Evolutionary conservation across 345 rosid species (phyloP), one percentile per base, ranked within the genome.

Genomic region (Hypericum androsaemum): DNA sequence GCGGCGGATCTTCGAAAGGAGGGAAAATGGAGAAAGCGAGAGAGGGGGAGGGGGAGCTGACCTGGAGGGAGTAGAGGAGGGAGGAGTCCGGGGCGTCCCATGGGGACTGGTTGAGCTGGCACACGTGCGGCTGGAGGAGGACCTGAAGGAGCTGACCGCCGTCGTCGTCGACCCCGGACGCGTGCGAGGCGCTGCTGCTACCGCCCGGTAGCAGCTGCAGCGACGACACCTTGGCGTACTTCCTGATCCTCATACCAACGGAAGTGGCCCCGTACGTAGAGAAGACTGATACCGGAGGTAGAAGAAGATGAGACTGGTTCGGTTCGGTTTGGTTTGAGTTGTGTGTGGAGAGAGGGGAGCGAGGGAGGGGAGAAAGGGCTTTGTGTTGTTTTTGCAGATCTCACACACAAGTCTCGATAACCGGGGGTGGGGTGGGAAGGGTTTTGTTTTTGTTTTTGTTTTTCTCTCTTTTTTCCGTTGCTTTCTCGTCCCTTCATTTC

Each of bases 71-170:
- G 10, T 12, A 53, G 37, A 56, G 68, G 49, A 13, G 64, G 67
- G 59, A 51, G 47, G 61, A 11, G 11, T 62, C 69, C 38, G 46
- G 60, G 53, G 73, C 95, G 84, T 89, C 97, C 97, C 97, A 86
- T 12, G 95, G 95, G 41, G 97, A 86, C 80, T 86, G 94, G 86
- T 86, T 89, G n/a, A 89, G 79, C 65, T 68, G 79, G 71, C 97
- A 89, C 13, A 71, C 77, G 71, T 86, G 81, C n/a, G 89, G 57
- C 38, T 54, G 47, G 22, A 12, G 36, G 41, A 54, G 51, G 58
- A 53, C 43, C 36, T 7, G 44, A 1, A 22, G 32, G 32, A 22
- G 32, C 32, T 22, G 32, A 22, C 32, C 32, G 32, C 32, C 32
- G 32, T 4, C 32, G 12, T 48, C 52, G 47, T 73, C 72, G 39